Percentiles rank a stretch among this genome's conserved stretches.
phyloP scores from a whole-genome alignment of 768 basidiomycete species.

The Termitomyces bulborhizus region DNA sequence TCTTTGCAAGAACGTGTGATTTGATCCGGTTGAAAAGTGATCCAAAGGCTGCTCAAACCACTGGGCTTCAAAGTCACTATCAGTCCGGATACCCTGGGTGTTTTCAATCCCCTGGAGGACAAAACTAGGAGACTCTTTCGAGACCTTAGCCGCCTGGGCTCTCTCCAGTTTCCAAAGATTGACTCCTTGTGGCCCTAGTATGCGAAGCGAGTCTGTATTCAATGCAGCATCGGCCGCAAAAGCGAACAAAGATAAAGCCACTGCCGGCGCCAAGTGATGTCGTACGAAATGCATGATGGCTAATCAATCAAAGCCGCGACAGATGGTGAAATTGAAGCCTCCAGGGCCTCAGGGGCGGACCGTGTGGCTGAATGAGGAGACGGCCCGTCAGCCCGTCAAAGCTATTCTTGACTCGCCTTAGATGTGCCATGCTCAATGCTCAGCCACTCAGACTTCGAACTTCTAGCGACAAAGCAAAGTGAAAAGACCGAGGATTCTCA shows the following conservation, averaged over 20 bases:
- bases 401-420: too few species aligned
- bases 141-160: slow-evolving; percentile 12
- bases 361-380: background rate
- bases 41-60: slow-evolving; percentile 86
- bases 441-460: too few species aligned
- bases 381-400: background rate
- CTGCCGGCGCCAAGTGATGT: slow-evolving; percentile 1
- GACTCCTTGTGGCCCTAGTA: slow-evolving; percentile 51
- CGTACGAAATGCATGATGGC: slow-evolving; percentile 7
- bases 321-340: too few species aligned
- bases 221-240: slow-evolving; percentile 3
- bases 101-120: slow-evolving; percentile 14
- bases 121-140: slow-evolving; percentile 8
- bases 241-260: slow-evolving; percentile 3
- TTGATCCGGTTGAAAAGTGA: slow-evolving; percentile 54
- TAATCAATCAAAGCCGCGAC: background rate
- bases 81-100: slow-evolving; percentile 8
- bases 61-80: slow-evolving; percentile 43
- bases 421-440: too few species aligned
- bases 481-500: background rate
- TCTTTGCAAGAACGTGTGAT: slow-evolving; percentile 73
- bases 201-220: slow-evolving; percentile 14
- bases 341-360: too few species aligned
- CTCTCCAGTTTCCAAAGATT: slow-evolving; percentile 56
- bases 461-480: too few species aligned